A percentile compares a stretch with the other conserved stretches of the same genome.
Conservation (phyloP, 495 filamentous ascomycete species). For the Zalerion maritima region DNA sequence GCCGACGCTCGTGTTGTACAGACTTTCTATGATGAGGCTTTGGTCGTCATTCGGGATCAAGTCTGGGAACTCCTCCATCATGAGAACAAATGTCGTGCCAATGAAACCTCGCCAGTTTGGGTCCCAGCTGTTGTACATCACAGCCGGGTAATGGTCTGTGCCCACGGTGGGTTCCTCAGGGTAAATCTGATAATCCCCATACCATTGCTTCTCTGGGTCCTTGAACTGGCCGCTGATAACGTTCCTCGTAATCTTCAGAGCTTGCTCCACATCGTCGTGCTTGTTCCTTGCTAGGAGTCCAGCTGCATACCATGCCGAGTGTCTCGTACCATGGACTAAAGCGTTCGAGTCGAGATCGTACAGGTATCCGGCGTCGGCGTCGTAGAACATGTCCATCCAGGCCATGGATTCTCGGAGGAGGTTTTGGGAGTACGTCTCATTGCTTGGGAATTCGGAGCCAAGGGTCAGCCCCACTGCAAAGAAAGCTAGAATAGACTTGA, state of each 20-base stretch:
- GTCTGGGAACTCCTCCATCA: conserved; percentile 22
- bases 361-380: conserved; percentile 10
- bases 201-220: conserved; percentile 19
- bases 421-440: conserved; percentile 3
- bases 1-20: conserved; percentile 23
- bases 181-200: conserved; percentile 24
- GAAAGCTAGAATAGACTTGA: no score
- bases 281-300: conserved; percentile 25
- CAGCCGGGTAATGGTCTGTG: conserved; percentile 15
- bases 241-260: conserved; percentile 23
- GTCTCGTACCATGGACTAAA: conserved; percentile 19
- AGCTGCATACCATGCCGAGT: conserved; percentile 25
- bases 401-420: conserved; percentile 19
- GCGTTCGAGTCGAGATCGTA: conserved; percentile 8
- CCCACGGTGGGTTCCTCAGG: conserved; percentile 27
- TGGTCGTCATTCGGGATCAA: conserved; percentile 16
- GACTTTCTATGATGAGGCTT: conserved; percentile 16
- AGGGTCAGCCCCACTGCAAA: no score
- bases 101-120: conserved; percentile 31
- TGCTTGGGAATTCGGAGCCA: conserved; percentile 5
- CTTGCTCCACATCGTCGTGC: conserved; percentile 19
- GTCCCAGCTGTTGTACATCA: conserved; percentile 26
- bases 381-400: conserved; percentile 15
- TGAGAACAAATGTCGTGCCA: conserved; percentile 24
- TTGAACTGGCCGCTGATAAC: conserved; percentile 24